Conservation (phyloP, 139 green algal species). For the Picochlorum sp. region DNA sequence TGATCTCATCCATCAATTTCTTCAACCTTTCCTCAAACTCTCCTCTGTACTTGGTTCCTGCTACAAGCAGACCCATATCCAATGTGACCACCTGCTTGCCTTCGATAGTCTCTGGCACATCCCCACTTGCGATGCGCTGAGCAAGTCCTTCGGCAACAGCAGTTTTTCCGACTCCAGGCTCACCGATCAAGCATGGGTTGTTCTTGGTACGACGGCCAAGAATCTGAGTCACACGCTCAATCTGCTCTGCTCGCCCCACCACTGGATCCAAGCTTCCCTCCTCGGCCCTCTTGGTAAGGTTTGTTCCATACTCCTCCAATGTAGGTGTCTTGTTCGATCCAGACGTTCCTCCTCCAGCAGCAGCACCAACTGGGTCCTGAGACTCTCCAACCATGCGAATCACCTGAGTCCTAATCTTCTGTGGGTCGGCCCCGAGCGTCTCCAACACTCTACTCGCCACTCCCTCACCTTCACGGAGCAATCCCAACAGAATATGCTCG, state of each 20-base stretch:
- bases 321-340: conserved; percentile 96
- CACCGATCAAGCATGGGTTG: conserved; percentile 97
- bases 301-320: conserved; percentile 97
- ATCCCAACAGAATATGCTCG: conserved; percentile 97
- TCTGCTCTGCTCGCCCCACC: conserved; percentile 93
- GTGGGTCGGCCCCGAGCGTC: conserved; percentile 87
- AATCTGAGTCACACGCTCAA: conserved; percentile 98
- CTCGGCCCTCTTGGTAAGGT: conserved; percentile 91
- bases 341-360: conserved; percentile 59
- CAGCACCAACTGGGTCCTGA: conserved; percentile 87
- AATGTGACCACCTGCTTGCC: conserved; percentile 97
- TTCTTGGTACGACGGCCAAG: conserved; percentile 96
- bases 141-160: conserved; percentile 96
- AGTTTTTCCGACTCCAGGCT: conserved; percentile 98
- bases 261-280: conserved; percentile 97
- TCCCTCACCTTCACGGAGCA: conserved; percentile 96
- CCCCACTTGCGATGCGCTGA: conserved; percentile 83
- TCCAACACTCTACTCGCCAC: conserved; percentile 95
- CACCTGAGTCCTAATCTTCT: conserved; percentile 95
- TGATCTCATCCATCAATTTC: conserved; percentile 99
- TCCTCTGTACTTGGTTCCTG: conserved; percentile 98
- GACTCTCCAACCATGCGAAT: conserved; percentile 99
- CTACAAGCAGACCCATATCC: conserved; percentile 98
- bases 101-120: conserved; percentile 98
- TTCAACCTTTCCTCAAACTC: conserved; percentile 99